Percentiles rank a stretch among this genome's conserved stretches.
phyloP scores from a whole-genome alignment of 108 stramenopile species.

The Cyclotella cryptica region DNA sequence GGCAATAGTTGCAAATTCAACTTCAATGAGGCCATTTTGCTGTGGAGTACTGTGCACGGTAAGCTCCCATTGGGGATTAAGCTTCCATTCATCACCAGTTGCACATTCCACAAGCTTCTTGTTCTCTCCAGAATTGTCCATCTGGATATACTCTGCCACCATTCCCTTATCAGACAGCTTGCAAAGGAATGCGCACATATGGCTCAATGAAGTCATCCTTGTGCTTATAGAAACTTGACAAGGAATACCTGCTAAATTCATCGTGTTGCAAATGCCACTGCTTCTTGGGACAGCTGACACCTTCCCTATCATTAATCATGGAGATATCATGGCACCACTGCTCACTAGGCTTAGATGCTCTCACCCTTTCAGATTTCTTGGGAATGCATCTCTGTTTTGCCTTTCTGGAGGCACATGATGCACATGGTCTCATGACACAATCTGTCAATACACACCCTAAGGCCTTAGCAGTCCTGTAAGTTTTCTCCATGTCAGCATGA shows the following conservation, averaged over 20 bases:
- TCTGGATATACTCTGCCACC: background rate
- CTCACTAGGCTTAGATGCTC: background rate
- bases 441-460: background rate
- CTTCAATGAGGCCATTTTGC: background rate
- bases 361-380: background rate
- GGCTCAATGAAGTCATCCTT: background rate
- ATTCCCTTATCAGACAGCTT: background rate
- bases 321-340: background rate
- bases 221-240: background rate
- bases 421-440: background rate
- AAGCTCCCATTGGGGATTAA: background rate
- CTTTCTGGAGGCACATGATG: background rate
- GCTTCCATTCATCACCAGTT: background rate
- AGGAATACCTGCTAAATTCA: background rate
- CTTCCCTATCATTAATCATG: background rate
- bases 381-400: background rate
- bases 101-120: background rate
- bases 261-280: background rate
- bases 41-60: background rate
- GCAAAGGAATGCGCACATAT: background rate
- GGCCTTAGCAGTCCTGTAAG: background rate
- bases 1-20: background rate
- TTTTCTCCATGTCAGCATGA: background rate
- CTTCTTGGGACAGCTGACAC: background rate
- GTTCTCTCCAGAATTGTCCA: conserved; percentile 1